phyloP scores from a whole-genome alignment of 2,329 filamentous ascomycete genomes.

The Phialophora tarda region DNA sequence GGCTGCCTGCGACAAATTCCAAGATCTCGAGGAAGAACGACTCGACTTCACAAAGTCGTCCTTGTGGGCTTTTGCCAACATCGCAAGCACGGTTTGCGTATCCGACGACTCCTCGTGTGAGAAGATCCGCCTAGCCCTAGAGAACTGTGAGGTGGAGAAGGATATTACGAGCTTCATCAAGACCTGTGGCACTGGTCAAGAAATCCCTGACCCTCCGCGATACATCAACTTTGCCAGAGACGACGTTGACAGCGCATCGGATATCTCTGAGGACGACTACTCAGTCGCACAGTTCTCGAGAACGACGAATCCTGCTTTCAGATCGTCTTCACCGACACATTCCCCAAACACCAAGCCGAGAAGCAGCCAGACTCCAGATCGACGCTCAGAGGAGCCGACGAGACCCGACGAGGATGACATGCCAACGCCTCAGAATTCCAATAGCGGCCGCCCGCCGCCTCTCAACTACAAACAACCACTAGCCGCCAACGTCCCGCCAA shows the following conservation, averaged over 20 bases:
- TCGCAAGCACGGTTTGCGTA: conserved; percentile 95
- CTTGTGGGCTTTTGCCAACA: conserved; percentile 96
- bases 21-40: conserved; percentile 96
- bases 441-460: conserved; percentile 38
- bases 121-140: conserved; percentile 89
- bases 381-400: conserved; percentile 34
- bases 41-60: conserved; percentile 98
- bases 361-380: conserved; percentile 26
- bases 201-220: conserved; percentile 94
- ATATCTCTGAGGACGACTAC: conserved; percentile 89
- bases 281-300: conserved; percentile 95
- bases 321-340: conserved; percentile 93
- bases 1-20: conserved; percentile 94
- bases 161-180: conserved; percentile 90
- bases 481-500: conserved; percentile 47
- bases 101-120: conserved; percentile 97
- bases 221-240: conserved; percentile 99
- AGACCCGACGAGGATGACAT: conserved; percentile 30
- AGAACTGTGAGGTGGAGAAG: conserved; percentile 95
- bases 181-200: conserved; percentile 88
- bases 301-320: conserved; percentile 92
- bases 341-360: conserved; percentile 69
- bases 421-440: conserved; percentile 33
- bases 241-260: conserved; percentile 80
- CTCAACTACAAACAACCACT: conserved; percentile 36